phyloP scores from a whole-genome alignment of 306 rosid genomes.

The Vachellia collinsii region DNA sequence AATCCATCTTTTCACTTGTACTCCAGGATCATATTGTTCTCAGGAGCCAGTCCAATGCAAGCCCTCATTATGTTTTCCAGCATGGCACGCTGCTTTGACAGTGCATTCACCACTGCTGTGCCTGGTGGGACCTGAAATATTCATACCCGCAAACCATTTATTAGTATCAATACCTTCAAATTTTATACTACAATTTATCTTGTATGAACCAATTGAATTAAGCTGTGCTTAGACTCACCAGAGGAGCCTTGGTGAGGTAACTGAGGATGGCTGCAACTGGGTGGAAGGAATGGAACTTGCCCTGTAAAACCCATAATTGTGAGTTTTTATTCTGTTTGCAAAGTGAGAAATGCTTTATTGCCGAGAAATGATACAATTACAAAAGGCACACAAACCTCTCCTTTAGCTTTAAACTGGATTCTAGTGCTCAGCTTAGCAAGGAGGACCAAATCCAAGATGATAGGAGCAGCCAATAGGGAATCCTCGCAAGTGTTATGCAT shows the following conservation, averaged over 20 bases:
- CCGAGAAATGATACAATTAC: too few relatives aligned
- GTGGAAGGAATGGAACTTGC: constrained; percentile 92
- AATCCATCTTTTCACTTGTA: constrained; percentile 67
- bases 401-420: constrained; percentile 82
- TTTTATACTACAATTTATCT: background rate
- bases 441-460: too few relatives aligned
- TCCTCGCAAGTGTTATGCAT: too few relatives aligned
- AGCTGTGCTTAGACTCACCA: constrained; percentile 60
- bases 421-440: constrained; percentile 96
- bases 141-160: constrained; percentile 18
- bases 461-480: too few relatives aligned
- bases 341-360: background rate
- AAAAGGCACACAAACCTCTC: constrained; percentile 59
- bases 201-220: background rate
- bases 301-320: constrained; percentile 53
- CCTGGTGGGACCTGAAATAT: constrained; percentile 93
- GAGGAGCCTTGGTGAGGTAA: constrained; percentile 93
- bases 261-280: constrained; percentile 96
- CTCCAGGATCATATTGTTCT: constrained; percentile 97
- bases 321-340: background rate
- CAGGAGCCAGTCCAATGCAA: constrained; percentile 96
- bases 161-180: background rate
- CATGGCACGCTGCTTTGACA: constrained; percentile 98
- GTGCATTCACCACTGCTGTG: constrained; percentile 95
- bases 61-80: constrained; percentile 96